Evolutionary conservation across 257 asterid species (phyloP).

Genomic region (Solanum acaule): DNA sequence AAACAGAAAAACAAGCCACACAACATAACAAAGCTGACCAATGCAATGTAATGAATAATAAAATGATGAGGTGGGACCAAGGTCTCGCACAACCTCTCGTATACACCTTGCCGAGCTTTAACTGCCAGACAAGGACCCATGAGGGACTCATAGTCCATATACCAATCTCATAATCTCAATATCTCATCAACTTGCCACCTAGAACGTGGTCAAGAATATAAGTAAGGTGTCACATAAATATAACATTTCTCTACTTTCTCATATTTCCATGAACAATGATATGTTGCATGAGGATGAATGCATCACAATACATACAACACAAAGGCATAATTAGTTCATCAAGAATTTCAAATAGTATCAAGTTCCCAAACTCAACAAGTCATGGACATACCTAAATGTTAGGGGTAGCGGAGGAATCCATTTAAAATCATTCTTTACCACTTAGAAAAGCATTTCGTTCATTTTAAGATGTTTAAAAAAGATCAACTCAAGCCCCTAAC

Average conservation of each 20-base stretch:
- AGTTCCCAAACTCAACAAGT: neutral
- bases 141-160: neutral
- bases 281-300: neutral
- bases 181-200: neutral
- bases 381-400: neutral
- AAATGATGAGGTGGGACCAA: neutral
- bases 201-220: neutral
- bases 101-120: neutral
- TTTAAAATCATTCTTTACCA: neutral
- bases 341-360: neutral
- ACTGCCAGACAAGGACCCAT: neutral
- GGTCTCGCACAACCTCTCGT: neutral
- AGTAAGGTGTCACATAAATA: neutral
- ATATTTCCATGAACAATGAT: no score
- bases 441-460: neutral
- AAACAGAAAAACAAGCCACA: neutral
- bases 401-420: neutral
- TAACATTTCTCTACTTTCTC: neutral
- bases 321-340: neutral
- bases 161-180: no score
- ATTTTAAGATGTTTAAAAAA: neutral
- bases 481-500: neutral
- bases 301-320: neutral
- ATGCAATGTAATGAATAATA: neutral
- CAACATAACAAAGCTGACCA: neutral